Conservation (phyloP, 1,139 yeast species). For the Sugiyamaella pinicola region DNA sequence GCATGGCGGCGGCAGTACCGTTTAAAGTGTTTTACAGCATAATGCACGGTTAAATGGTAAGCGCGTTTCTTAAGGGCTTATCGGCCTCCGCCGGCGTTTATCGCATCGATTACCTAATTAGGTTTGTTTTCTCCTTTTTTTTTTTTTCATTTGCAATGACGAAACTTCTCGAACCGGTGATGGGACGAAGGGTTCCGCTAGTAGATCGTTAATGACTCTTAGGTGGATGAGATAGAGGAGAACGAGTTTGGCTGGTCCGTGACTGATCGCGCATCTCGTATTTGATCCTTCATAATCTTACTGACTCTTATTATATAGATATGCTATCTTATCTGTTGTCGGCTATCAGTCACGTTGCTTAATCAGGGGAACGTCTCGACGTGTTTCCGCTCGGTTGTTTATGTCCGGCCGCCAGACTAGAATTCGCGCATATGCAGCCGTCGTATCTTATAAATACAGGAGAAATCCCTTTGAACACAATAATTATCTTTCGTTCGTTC, state of each 20-base stretch:
- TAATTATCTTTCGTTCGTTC: too few relatives aligned
- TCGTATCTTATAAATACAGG: neutral
- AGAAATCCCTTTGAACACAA: neutral
- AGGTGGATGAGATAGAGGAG: too few relatives aligned
- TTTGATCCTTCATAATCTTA: neutral
- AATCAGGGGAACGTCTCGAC: too few relatives aligned
- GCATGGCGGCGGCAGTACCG: too few relatives aligned
- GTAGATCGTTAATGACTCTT: neutral
- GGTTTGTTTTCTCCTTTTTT: neutral
- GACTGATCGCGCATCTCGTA: neutral
- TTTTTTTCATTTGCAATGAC: neutral
- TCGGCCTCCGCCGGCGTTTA: constrained; percentile 9
- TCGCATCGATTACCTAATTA: constrained; percentile 2
- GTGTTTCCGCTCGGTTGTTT: neutral
- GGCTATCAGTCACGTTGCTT: neutral
- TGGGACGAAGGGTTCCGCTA: neutral
- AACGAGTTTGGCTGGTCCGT: neutral
- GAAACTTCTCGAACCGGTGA: neutral
- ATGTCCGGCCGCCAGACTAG: too few relatives aligned
- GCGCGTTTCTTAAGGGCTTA: neutral
- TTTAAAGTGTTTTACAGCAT: neutral
- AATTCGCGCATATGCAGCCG: neutral
- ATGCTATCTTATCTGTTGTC: neutral
- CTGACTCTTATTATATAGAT: neutral
- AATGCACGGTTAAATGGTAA: constrained; percentile 4